Evolutionary conservation across 768 basidiomycete genomes (phyloP).

Genomic region (Collybia nuda): DNA sequence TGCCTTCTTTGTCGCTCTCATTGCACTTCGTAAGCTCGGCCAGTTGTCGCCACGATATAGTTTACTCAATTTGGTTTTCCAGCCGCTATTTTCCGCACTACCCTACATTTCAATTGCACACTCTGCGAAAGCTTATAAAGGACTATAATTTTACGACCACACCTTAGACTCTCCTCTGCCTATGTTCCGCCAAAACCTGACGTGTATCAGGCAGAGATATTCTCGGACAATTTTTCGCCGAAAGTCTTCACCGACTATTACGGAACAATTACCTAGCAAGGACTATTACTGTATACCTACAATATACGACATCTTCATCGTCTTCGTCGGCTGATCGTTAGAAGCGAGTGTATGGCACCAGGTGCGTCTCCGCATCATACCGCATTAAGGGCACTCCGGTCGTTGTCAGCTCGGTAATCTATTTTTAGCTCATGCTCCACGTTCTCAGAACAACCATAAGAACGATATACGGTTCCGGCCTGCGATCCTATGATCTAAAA

Average conservation of each 20-base stretch:
- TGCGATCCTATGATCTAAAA: no score
- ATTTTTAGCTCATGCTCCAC: no score
- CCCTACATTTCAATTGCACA: constrained; percentile 60
- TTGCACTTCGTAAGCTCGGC: constrained; percentile 66
- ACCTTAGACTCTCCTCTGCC: constrained; percentile 22
- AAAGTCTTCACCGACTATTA: constrained; percentile 25
- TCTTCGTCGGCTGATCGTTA: constrained; percentile 11
- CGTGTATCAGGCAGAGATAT: constrained; percentile 28
- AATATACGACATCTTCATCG: constrained; percentile 36
- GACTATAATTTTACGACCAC: constrained; percentile 38
- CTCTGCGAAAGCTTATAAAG: constrained; percentile 66
- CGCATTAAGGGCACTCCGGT: no score
- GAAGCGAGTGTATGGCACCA: not conserved
- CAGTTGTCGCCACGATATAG: constrained; percentile 7
- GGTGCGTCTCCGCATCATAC: not conserved
- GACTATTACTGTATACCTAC: constrained; percentile 49
- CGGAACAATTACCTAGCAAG: constrained; percentile 36
- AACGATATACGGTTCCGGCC: no score
- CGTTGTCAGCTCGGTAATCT: no score
- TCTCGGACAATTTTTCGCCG: constrained; percentile 33
- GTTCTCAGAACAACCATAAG: no score
- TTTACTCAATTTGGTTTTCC: constrained; percentile 6
- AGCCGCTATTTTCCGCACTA: constrained; percentile 65
- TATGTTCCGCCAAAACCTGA: constrained; percentile 25
- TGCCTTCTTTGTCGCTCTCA: constrained; percentile 69